Percentiles rank a stretch among this genome's conserved stretches.
Conservation (phyloP, 1,139 yeast genomes). For the Hyphopichia pseudoburtonii region DNA sequence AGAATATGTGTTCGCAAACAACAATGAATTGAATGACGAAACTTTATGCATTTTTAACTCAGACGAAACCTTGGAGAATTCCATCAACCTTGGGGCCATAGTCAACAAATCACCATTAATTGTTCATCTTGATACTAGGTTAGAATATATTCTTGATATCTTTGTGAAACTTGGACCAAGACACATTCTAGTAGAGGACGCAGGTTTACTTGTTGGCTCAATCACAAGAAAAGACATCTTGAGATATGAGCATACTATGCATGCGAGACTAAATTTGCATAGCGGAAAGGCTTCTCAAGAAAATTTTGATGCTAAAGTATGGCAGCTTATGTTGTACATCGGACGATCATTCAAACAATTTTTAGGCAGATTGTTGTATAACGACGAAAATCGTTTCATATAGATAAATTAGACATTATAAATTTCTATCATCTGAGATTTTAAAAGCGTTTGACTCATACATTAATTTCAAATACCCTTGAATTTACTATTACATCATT, state of each 20-base stretch:
- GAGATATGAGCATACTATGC: slow-evolving; percentile 47
- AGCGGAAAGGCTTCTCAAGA: slow-evolving; percentile 15
- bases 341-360: slow-evolving; percentile 20
- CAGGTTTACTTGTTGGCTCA: slow-evolving; percentile 56
- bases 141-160: slow-evolving; percentile 65
- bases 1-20: slow-evolving; percentile 19
- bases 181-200: slow-evolving; percentile 61
- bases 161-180: slow-evolving; percentile 84
- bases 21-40: slow-evolving; percentile 15
- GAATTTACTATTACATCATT: neutral
- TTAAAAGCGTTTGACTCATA: neutral
- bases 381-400: slow-evolving; percentile 26
- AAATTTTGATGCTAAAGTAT: slow-evolving; percentile 33
- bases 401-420: slow-evolving; percentile 13
- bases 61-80: slow-evolving; percentile 9
- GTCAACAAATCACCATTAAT: slow-evolving; percentile 66
- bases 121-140: slow-evolving; percentile 52
- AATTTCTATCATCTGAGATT: no score
- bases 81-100: slow-evolving; percentile 35
- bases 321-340: slow-evolving; percentile 34
- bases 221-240: slow-evolving; percentile 69
- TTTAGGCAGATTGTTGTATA: slow-evolving; percentile 31
- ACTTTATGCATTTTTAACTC: slow-evolving; percentile 20
- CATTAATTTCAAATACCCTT: neutral
- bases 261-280: slow-evolving; percentile 18